Base-by-base conservation (phyloP, 805 yeast species). In the Kodamaea leandrae region DNA sequence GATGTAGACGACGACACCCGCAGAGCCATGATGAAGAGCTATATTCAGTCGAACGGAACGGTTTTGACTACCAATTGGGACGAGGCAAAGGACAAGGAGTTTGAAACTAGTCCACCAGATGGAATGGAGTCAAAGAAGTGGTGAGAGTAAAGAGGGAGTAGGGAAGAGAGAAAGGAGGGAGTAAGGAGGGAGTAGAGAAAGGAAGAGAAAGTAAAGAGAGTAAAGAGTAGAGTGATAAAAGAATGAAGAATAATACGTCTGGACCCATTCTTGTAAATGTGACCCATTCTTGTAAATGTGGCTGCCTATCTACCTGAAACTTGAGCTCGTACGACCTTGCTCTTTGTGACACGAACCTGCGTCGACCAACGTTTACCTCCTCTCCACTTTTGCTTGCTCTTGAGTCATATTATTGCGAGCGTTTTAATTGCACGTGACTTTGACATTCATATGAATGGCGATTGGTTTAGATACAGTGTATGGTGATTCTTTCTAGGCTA, bases 1-100 rank as follows among this genome's bases (percentile, higher is more conserved):
- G 81, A 76, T 48, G 91, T 95, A 0, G 95, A 89, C 57, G 93
- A 85, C 6, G 96, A 93, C 53, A 83, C 95, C 1, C 71, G 71
- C 50, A 72, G 95, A 38, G 99, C 99, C 2, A 93, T 93, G 98
- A 84, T 87, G 95, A 93, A 93, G 66, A 86, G 96, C 39, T 93
- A 77, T 54, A 72, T 79, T n/a, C 96, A 93, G 63, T 86, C 96
- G 51, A 84, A 86, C 52, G 99, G 99, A 15, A 93, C 99, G 0
- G 79, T 95, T 2, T 68, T 93, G 44, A 86, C 95, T 34, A 93
- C 99, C 3, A 86, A 87, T 57, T 93, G 99, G 99, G 76, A 66
- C 8, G 96, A 88, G 45, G 98, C 95, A 2, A 70, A 77, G 27
- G 70, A 75, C 42, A 79, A 78, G 44, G 71, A 60, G 15, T 84